A percentile compares a stretch with the other conserved stretches of the same genome.
Conservation (phyloP, 305 asterid genomes). For the Rubia tinctorum region DNA sequence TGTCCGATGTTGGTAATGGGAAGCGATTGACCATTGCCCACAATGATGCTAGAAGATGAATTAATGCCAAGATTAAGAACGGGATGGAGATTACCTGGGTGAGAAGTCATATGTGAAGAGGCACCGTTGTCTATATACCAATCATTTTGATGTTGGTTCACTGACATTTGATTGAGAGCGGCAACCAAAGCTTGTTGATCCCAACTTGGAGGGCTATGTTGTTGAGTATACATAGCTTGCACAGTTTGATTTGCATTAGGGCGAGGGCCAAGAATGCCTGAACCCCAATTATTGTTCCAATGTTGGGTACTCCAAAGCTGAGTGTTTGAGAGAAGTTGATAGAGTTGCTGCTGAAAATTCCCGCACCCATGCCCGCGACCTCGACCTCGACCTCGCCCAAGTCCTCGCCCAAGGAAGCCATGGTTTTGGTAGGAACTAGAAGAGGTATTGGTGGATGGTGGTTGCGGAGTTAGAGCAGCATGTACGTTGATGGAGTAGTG, state of each 20-base stretch:
- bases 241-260: not conserved
- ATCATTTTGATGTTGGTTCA: not conserved
- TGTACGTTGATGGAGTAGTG: not conserved
- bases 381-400: not conserved
- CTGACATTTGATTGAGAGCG: not conserved
- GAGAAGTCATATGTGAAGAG: not conserved
- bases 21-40: not conserved
- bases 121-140: constrained; percentile 7
- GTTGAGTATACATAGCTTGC: not conserved
- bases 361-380: not conserved
- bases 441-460: not conserved
- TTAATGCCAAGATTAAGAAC: constrained; percentile 3
- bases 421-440: not conserved
- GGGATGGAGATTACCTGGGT: constrained; percentile 5
- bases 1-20: not conserved
- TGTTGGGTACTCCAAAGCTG: not conserved
- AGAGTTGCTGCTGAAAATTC: not conserved
- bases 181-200: not conserved
- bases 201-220: not conserved
- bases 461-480: not conserved
- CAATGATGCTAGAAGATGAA: not conserved
- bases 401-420: not conserved
- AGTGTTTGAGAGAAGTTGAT: not conserved
- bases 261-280: not conserved
- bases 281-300: not conserved